phyloP scores from a whole-genome alignment of 345 rosid species.

The Euclidium syriacum region DNA sequence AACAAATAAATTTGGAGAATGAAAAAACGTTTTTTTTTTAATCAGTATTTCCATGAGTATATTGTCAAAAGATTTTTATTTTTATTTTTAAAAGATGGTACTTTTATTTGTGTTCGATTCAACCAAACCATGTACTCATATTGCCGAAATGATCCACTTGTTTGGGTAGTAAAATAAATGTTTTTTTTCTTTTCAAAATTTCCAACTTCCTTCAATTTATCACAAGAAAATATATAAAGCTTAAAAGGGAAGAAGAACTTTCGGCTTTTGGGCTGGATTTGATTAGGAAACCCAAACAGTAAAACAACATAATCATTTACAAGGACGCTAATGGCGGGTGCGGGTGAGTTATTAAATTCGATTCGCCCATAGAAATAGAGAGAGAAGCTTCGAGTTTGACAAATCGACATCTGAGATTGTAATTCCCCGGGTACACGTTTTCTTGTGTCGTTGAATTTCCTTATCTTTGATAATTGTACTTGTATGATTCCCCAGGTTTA shows the following conservation, averaged over 20 bases:
- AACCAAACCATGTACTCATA: background rate
- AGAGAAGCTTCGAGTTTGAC: constrained; percentile 7
- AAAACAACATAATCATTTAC: background rate
- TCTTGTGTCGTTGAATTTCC: background rate
- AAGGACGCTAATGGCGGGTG: constrained; percentile 3
- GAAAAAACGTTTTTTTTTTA: too few species aligned
- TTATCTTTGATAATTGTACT: background rate
- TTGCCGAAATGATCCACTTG: background rate
- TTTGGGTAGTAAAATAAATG: constrained; percentile 7
- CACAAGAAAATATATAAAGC: background rate
- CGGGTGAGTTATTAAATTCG: background rate
- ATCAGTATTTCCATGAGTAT: too few species aligned
- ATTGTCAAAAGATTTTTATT: too few species aligned
- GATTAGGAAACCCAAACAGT: background rate
- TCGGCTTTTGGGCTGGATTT: too few species aligned
- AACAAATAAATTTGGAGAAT: too few species aligned
- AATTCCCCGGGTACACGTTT: constrained; percentile 4
- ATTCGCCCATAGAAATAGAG: background rate
- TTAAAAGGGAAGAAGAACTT: background rate
- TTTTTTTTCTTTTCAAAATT: background rate
- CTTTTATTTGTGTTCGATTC: background rate
- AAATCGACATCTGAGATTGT: constrained; percentile 3
- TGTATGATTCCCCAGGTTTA: constrained; percentile 1
- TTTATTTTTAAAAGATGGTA: too few species aligned
- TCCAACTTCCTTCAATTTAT: background rate